Evolutionary conservation across 345 rosid genomes (phyloP), one percentile per base, ranked within the genome.

Genomic region (Hibiscus syriacus): DNA sequence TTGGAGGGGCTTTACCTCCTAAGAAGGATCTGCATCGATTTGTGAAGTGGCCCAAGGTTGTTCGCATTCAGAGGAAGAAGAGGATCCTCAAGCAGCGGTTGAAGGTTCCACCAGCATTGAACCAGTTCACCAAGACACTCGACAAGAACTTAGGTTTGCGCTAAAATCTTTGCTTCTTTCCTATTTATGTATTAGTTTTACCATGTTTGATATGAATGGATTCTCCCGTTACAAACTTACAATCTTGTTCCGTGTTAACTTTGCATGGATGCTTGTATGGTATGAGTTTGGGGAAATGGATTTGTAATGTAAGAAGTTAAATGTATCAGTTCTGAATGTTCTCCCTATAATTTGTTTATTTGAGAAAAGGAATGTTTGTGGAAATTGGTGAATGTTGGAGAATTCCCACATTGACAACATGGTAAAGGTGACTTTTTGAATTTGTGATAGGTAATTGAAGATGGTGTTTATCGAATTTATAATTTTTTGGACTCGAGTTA

Each of bases 51-150:
- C 95, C 98, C 0, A 85, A 90, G 63, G 64, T 80, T 2, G 88
- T 88, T 72, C 82, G 85, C 8, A 87, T 87, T 62, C 95, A 90
- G 66, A 87, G 96, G 81, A 84, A 88, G 75, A 90, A 81, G 74
- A 86, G 96, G 75, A 85, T 92, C 55, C 80, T 92, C 30, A 89
- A 76, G 81, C 92, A 83, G 74, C 80, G 98, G 61, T 75, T 92
- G 79, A 92, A 92, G 90, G 95, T 92, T 43, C 95, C 98, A 2
- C 96, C 96, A 0, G 84, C 96, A 22, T 73, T 90, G 58, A 90
- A 88, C 70, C 97, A 90, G 75, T 92, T 90, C 78, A 92, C 96
- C 59, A 92, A 92, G 82, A 84, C 98, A 19, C 89, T 90, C 11
- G 98, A 92, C 83, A 92, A 90, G 82, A 88, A 88, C 55, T 84